Evolutionary conservation across 768 basidiomycete species (phyloP), one percentile per base, ranked within the genome.

Genomic region (Sutorius australiensis): DNA sequence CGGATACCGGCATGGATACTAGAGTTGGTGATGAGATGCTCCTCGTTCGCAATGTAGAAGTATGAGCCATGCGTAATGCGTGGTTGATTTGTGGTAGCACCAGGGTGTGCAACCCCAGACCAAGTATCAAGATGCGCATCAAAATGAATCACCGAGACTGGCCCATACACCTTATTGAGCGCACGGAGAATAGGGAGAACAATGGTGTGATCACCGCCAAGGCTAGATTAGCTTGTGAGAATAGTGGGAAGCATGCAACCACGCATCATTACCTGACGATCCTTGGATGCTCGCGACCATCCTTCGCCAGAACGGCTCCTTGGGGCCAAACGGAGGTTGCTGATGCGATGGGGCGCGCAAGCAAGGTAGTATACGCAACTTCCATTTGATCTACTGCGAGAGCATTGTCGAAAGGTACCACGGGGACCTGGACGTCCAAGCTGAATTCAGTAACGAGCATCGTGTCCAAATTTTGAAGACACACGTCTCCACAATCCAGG

Each of bases 201-300:
- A 57, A 93, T 88, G 13, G 91, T 91, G 67, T 94, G 92, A 62
- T 94, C 92, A 6, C 92, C 92, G 24, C 93, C 93, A 28, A 90
- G 74, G 50, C 67, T 68, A 46, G 42, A 38, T 6, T 33, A 41
- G 33, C 2, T 16, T 28, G 34, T 50, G 49, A 55, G 54, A 14
- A 10, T 10, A 30, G 13, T 30, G 11, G 16, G 33, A 34, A 38
- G 27, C 4, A 32, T 7, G 17, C 6, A n/a, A 32, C 14, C 2
- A 24, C 24, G 24, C 24, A n/a, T 3, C 50, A 57, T 44, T 51
- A 75, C 70, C 86, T 86, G 54, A 94, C 69, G 41, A 95, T 84
- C 36, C 86, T 78, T 0, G 93, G 92, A 64, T 88, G 87, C 50
- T 80, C 78, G 41, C 71, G 67, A 2, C 82, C 81, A 61, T 89